Conservation (phyloP, 2,329 filamentous ascomycete genomes). For the Mycosphaerella arachidis region DNA sequence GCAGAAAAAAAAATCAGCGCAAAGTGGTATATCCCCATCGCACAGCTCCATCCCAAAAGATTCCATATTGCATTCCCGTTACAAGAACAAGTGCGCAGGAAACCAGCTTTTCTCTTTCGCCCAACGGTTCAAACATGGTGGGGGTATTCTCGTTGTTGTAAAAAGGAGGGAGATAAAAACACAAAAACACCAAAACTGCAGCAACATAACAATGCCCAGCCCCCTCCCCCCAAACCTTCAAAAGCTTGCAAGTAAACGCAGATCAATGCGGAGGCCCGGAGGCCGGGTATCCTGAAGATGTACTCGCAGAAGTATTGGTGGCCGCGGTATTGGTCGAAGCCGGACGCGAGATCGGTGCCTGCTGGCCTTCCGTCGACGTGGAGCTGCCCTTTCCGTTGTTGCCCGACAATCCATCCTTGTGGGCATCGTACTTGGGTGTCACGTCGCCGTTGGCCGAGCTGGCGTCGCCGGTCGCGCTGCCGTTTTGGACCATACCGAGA, state of each 20-base stretch:
- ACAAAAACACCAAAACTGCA: slow-evolving; percentile 9
- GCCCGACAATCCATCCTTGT: slow-evolving; percentile 16
- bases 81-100: slow-evolving; percentile 7
- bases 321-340: slow-evolving; percentile 19
- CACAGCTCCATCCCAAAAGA: slow-evolving; percentile 1
- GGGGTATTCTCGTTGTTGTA: background rate
- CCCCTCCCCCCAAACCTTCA: too few species aligned
- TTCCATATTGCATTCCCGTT: background rate
- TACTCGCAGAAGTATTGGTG: slow-evolving; percentile 25
- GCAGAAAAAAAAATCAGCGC: slow-evolving; percentile 5
- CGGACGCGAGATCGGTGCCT: slow-evolving; percentile 20
- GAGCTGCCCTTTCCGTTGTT: slow-evolving; percentile 20
- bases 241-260: slow-evolving; percentile 13
- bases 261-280: slow-evolving; percentile 36
- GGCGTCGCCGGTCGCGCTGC: slow-evolving; percentile 13
- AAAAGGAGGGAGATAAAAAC: slow-evolving; percentile 1
- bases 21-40: slow-evolving; percentile 22
- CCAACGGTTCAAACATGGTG: slow-evolving; percentile 3
- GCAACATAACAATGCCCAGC: slow-evolving; percentile 3
- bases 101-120: slow-evolving; percentile 14
- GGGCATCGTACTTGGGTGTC: slow-evolving; percentile 33
- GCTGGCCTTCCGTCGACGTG: slow-evolving; percentile 16
- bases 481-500: slow-evolving; percentile 32
- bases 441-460: slow-evolving; percentile 30
- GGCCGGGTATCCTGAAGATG: slow-evolving; percentile 38